Percentiles rank a stretch among this genome's conserved stretches.
phyloP scores from a whole-genome alignment of 2,329 filamentous ascomycete genomes.

The Fusarium devonianum region DNA sequence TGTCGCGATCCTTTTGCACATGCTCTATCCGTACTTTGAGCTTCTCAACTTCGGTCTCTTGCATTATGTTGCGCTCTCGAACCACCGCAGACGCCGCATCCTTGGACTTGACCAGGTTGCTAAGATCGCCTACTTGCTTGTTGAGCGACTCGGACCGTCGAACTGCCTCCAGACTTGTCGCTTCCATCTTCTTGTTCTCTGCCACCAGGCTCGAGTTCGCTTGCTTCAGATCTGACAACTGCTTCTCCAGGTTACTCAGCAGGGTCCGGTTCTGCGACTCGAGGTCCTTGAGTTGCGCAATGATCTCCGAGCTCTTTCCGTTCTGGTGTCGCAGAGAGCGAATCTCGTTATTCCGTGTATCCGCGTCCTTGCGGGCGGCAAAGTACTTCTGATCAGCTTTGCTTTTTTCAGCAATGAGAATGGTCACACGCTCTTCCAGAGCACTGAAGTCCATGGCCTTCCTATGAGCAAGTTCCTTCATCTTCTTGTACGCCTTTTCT shows the following conservation, averaged over 20 bases:
- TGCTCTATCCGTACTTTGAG: constrained; percentile 79
- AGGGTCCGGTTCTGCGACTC: constrained; percentile 80
- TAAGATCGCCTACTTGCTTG: constrained; percentile 79
- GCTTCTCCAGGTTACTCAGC: constrained; percentile 87
- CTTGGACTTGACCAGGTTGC: constrained; percentile 75
- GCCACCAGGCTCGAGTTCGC: constrained; percentile 73
- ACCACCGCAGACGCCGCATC: constrained; percentile 65
- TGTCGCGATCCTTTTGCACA: constrained; percentile 81
- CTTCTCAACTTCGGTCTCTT: constrained; percentile 80
- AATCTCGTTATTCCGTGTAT: constrained; percentile 82
- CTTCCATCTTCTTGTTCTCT: constrained; percentile 79
- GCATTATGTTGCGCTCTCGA: constrained; percentile 65
- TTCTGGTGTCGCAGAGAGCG: constrained; percentile 82
- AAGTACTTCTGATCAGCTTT: constrained; percentile 99
- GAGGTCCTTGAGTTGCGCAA: constrained; percentile 89
- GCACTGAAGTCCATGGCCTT: constrained; percentile 80
- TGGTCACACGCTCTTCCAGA: constrained; percentile 78
- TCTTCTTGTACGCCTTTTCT: constrained; percentile 89
- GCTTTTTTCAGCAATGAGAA: constrained; percentile 84
- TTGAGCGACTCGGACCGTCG: constrained; percentile 76
- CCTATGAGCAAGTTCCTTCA: constrained; percentile 82
- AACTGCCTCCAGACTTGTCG: constrained; percentile 72
- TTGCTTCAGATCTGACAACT: constrained; percentile 82
- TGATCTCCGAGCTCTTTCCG: constrained; percentile 89
- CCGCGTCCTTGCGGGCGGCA: constrained; percentile 91